Base-by-base conservation (phyloP, 2,329 filamentous ascomycete species). In the Fusarium avenaceum region DNA sequence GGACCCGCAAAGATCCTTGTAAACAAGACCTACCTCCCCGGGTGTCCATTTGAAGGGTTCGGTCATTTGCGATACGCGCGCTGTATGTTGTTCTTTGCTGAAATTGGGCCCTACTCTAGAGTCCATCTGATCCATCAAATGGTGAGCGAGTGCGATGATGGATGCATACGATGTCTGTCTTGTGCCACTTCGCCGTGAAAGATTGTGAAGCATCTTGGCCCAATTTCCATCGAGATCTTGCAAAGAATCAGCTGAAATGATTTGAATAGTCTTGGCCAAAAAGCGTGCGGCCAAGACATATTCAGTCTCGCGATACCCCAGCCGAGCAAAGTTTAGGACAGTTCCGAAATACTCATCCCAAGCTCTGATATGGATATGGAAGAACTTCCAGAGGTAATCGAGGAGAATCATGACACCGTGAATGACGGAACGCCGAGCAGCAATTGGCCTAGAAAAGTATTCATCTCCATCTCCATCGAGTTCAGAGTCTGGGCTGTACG, bases 341-440 rank as follows among this genome's bases (percentile, higher is more conserved):
- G 91, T 84, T 14, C 86, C 85, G 74, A 95, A 95, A 59, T 90
- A 90, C 72, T 95, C 92, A 42, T 89, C 87, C 92, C 92, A 96
- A 4, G 91, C 86, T 57, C 89, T 86, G 28, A 88, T 80, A 45
- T 85, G 82, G 4, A 81, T 77, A 62, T 92, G 88, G 57, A 93
- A 88, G n/a, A 79, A 81, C 4, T 84, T 80, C 86, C 88, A 93
- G 5, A 92, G 76, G 22, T 82, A 76, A 30, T 82, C 80, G 49
- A 93, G 81, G 22, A 87, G 79, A 19, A 73, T 70, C 40, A 89
- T 76, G 6, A 80, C 76, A 3, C 76, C 74, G 26, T 76, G 72
- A 22, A 86, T 70, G 11, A 83, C 72, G 8, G 71, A 70, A 1
- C 40, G 30, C 50, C 51, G 32, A 47, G 60, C 17, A 53, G 24